phyloP scores from a whole-genome alignment of 2,329 filamentous ascomycete genomes.

The Apiospora aurea region DNA sequence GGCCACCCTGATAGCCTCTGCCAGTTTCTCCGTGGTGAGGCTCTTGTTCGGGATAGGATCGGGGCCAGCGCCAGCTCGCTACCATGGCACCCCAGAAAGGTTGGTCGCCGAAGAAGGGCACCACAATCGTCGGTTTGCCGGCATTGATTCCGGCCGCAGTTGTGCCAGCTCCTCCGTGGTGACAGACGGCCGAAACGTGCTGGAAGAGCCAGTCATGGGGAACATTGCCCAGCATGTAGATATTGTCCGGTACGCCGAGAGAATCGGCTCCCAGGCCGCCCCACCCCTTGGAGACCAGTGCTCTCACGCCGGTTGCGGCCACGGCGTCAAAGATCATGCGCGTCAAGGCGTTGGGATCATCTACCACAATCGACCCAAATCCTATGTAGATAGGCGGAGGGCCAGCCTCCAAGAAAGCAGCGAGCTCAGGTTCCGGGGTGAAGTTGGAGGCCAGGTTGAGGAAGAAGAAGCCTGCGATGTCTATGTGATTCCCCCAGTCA shows the following conservation, averaged over 20 bases:
- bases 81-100: constrained; percentile 86
- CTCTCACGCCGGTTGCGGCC: constrained; percentile 63
- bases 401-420: constrained; percentile 53
- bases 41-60: constrained; percentile 73
- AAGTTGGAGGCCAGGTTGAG: constrained; percentile 50
- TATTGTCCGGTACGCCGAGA: constrained; percentile 72
- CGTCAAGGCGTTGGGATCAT: constrained; percentile 54
- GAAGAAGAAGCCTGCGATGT: constrained; percentile 62
- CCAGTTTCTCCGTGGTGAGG: constrained; percentile 70
- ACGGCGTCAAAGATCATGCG: constrained; percentile 56
- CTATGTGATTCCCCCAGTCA: constrained; percentile 61
- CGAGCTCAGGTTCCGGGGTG: constrained; percentile 42
- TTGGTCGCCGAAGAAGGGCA: constrained; percentile 89
- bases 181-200: constrained; percentile 80
- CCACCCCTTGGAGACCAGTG: constrained; percentile 88
- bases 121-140: constrained; percentile 80
- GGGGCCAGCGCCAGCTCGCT: constrained; percentile 75
- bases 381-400: constrained; percentile 62
- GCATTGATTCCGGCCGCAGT: constrained; percentile 85
- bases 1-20: constrained; percentile 67
- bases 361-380: constrained; percentile 63
- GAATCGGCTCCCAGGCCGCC: constrained; percentile 80
- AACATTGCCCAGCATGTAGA: constrained; percentile 85
- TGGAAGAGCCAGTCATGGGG: constrained; percentile 92
- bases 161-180: constrained; percentile 88